phyloP scores from a whole-genome alignment of 495 filamentous ascomycete species.

The Sabuloglossum arenarium region DNA sequence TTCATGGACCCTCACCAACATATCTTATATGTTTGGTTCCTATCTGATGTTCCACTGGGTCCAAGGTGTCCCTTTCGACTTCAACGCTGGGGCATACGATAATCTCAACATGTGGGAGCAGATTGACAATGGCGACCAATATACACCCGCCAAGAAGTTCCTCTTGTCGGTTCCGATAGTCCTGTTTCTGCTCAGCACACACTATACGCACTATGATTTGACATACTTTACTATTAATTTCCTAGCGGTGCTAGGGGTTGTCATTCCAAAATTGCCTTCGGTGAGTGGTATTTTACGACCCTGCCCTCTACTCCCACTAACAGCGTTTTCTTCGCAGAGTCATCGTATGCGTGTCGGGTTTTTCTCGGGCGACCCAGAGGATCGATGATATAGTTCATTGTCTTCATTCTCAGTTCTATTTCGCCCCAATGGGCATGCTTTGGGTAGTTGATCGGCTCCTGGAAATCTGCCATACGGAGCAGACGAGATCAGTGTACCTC shows the following conservation, averaged over 20 bases:
- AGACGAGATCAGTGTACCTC: neutral
- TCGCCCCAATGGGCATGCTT: neutral
- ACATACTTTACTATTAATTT: constrained; percentile 95
- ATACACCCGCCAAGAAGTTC: constrained; percentile 97
- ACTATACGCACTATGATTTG: constrained; percentile 95
- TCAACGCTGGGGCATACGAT: constrained; percentile 97
- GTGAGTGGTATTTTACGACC: constrained; percentile 31
- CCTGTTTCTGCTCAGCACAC: constrained; percentile 87
- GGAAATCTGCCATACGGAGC: neutral
- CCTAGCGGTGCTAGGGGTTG: constrained; percentile 70
- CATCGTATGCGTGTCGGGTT: constrained; percentile 51
- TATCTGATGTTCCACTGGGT: constrained; percentile 99
- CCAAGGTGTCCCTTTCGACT: constrained; percentile 93
- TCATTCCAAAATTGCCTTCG: constrained; percentile 87
- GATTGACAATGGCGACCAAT: constrained; percentile 97
- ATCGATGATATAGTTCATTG: constrained; percentile 12
- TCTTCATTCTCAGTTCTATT: neutral
- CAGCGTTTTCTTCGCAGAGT: constrained; percentile 25
- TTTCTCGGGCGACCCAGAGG: constrained; percentile 39
- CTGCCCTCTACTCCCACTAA: neutral
- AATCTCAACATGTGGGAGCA: constrained; percentile 99
- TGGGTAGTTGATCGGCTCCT: neutral
- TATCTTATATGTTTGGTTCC: constrained; percentile 95
- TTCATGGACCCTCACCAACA: constrained; percentile 96
- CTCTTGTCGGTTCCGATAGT: constrained; percentile 82